A percentile compares a stretch with the other conserved stretches of the same genome.
phyloP scores from a whole-genome alignment of 192 early-diverging fungal genomes.

The Backusella westeae region DNA sequence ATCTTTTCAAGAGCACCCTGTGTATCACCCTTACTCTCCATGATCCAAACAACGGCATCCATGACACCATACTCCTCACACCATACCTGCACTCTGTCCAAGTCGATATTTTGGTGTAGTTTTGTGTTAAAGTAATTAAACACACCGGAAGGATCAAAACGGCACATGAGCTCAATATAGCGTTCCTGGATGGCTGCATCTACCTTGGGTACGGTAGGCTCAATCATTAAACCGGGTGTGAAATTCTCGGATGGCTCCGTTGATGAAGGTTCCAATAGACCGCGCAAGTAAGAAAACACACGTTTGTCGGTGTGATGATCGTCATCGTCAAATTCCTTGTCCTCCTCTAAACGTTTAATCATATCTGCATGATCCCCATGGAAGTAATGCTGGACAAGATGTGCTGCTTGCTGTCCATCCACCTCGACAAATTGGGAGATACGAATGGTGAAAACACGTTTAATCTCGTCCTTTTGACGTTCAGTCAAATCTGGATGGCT shows the following conservation, averaged over 20 bases:
- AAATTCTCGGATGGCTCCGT: background rate
- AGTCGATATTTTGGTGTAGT: conserved; percentile 18
- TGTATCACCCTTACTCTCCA: conserved; percentile 54
- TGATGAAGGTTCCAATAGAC: conserved; percentile 45
- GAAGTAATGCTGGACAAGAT: conserved; percentile 51
- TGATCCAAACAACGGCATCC: conserved; percentile 61
- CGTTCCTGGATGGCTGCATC: conserved; percentile 44
- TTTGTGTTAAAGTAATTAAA: conserved; percentile 57
- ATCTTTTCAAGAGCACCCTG: conserved; percentile 53
- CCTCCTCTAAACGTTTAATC: conserved; percentile 39
- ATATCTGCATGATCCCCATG: conserved; percentile 51
- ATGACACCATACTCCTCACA: conserved; percentile 53
- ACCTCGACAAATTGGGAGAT: conserved; percentile 61
- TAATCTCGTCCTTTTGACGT: conserved; percentile 48
- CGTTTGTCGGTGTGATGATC: conserved; percentile 37
- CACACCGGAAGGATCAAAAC: conserved; percentile 59
- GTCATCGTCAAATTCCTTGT: conserved; percentile 35
- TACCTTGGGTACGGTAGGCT: conserved; percentile 3
- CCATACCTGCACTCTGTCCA: conserved; percentile 39
- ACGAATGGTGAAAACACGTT: conserved; percentile 42
- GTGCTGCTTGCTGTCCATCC: conserved; percentile 54
- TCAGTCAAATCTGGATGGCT: conserved; percentile 36
- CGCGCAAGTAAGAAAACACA: conserved; percentile 55
- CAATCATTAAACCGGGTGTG: background rate
- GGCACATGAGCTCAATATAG: conserved; percentile 57